These are phyloP conservation scores for Talaromyces sp. DNA, from an alignment of 2,329 filamentous ascomycete species.

Conservation along the genomic window DNA sequence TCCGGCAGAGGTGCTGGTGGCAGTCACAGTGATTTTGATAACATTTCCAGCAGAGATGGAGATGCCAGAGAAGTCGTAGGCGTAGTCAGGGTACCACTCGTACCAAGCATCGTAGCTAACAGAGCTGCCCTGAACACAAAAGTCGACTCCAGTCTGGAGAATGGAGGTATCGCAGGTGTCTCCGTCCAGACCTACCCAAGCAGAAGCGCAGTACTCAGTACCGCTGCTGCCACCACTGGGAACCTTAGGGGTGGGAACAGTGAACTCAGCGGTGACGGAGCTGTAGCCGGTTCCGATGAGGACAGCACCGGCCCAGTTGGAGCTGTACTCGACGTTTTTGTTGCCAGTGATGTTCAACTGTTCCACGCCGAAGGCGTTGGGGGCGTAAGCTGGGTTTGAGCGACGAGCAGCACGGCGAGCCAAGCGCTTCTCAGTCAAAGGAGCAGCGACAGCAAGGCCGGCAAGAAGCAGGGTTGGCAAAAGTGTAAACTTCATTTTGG, in stretches of 20 bases:
- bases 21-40: conserved; percentile 12
- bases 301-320: conserved; percentile 61
- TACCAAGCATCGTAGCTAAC: conserved; percentile 57
- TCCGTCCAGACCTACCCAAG: conserved; percentile 62
- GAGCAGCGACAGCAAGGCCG: conserved; percentile 10
- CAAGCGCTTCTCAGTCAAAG: conserved; percentile 16
- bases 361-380: conserved; percentile 1
- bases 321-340: conserved; percentile 40
- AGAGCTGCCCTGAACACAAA: conserved; percentile 41
- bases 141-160: conserved; percentile 58
- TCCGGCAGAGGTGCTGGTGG: conserved; percentile 29
- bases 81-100: conserved; percentile 55
- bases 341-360: conserved; percentile 11
- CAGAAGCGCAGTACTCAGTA: conserved; percentile 38
- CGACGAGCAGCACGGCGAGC: conserved; percentile 15
- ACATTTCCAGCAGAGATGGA: conserved; percentile 12
- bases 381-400: conserved; percentile 11
- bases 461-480: conserved; percentile 10
- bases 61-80: conserved; percentile 18
- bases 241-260: conserved; percentile 49
- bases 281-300: conserved; percentile 52
- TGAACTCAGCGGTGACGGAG: conserved; percentile 45
- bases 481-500: conserved; percentile 13
- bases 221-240: conserved; percentile 43
- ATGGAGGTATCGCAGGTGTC: conserved; percentile 55